Base-by-base conservation (phyloP, 768 basidiomycete genomes). In the Trichaptum fuscoviolaceum region DNA sequence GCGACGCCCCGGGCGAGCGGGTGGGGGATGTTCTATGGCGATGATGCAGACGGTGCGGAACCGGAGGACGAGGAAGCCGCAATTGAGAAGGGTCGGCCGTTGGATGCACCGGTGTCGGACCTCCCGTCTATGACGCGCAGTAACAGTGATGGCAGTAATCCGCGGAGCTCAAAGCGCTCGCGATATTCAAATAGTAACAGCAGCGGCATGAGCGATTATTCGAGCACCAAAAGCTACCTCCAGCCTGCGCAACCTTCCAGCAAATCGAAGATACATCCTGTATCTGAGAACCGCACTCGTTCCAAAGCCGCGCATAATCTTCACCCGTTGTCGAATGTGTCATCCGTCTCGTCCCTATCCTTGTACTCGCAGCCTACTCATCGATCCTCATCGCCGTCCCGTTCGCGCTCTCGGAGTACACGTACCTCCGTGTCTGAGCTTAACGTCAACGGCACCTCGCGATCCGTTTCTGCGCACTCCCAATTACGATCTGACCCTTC, bases 401-500 rank as follows among this genome's bases (percentile, higher is more conserved):
- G 42, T 2, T 52, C 42, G 15, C 42, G 42, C 42, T 52, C 42
- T 20, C 42, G 42, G 15, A 52, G 42, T 12, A 52, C 42, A 15
- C 42, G 42, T 12, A 52, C 42, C 42, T 52, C 42, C 42, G 42
- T 52, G 5, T 52, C 42, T 12, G 42, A 52, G 42, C 42, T 52
- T 52, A 15, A 52, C 42, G 3, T 52, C 15, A 52, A 52, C 42
- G 42, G 20, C 42, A 12, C 42, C 12, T 52, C 20, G 42, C 42
- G 42, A 3, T 12, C 42, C 20, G 20, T 12, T 4, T 52, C 42
- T 52, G 30, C 8, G 30, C 2, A 30, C 30, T 52, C 59, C 87
- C 86, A 18, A 63, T 82, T 57, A 80, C 82, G 58, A 77, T 78
- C 34, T 83, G 85, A 81, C 82, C 87, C 67, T 83, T 84, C 57